Evolutionary conservation across 495 filamentous ascomycete species (phyloP), one percentile per base, ranked within the genome.

Genomic region (Penicillium mononematosum): DNA sequence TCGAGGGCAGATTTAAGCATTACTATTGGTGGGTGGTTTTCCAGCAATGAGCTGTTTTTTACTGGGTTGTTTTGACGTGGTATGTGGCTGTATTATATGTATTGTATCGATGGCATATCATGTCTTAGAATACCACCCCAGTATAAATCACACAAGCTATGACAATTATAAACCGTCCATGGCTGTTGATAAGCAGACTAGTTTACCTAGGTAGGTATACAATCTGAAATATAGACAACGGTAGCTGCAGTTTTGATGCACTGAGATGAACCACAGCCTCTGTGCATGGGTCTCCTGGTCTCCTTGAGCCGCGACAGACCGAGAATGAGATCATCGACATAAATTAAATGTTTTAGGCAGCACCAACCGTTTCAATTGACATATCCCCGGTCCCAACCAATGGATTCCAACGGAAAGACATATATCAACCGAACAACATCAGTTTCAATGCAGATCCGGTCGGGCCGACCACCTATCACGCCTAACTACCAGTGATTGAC

Each of bases 21-120:
- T 64, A 7, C 65, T 25, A 69, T 63, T 69, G 66, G 68, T 62
- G 66, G 68, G 56, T 50, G 41, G n/a, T 20, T n/a, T 48, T 9
- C 66, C 66, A 65, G 61, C 61, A 69, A 66, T 60, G 24, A 49
- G 46, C 29, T 16, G 50, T 44, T 27, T 49, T 19, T 24, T 41
- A 16, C 39, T 47, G 2, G 14, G 7, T 7, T 12, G 50, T 32
- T 16, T 46, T 16, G 12, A 12, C 14, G 1, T 17, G 6, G 31
- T 55, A 55, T 27, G 52, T 16, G 31, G 3, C 19, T 24, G 52
- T 46, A 34, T 39, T 25, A 11, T 32, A 19, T 9, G 3, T 22
- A 24, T 24, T 25, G 20, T 50, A 50, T 50, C n/a, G 1, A n/a
- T 12, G 7, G 1, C 7, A 12, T 17, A 52, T 9, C 12, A 38